A percentile compares a stretch with the other conserved stretches of the same genome.
These are phyloP conservation scores for Candida oleophila DNA, from an alignment of 805 yeast genomes.

Conservation along the genomic window DNA sequence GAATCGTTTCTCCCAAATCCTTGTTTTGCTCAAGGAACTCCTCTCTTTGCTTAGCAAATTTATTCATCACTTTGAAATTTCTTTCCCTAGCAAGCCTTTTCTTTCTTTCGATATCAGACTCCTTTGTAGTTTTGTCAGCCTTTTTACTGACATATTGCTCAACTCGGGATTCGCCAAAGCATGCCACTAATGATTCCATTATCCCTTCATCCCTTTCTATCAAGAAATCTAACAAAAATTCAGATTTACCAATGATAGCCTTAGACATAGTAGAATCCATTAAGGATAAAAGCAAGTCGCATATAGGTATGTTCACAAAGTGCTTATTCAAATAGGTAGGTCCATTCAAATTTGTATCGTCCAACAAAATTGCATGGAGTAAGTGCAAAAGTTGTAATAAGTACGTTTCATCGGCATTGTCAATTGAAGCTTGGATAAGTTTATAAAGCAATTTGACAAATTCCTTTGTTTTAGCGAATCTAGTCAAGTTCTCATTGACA, in stretches of 20 bases:
- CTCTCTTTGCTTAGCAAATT: constrained; percentile 55
- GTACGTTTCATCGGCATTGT: constrained; percentile 50
- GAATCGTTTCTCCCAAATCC: constrained; percentile 10
- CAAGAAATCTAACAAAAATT: constrained; percentile 50
- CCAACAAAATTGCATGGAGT: constrained; percentile 61
- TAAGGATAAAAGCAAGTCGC: constrained; percentile 54
- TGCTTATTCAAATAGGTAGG: constrained; percentile 37
- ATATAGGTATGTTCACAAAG: constrained; percentile 54
- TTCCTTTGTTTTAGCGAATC: constrained; percentile 47
- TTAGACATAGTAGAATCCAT: constrained; percentile 51
- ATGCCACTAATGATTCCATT: constrained; percentile 48
- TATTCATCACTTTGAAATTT: constrained; percentile 59
- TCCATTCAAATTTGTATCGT: constrained; percentile 47
- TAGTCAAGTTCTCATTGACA: constrained; percentile 43
- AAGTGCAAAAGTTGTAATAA: constrained; percentile 65
- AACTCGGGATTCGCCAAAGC: constrained; percentile 59
- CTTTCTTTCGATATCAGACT: constrained; percentile 54
- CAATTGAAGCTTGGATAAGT: constrained; percentile 53
- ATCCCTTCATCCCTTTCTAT: constrained; percentile 50
- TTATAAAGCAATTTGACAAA: constrained; percentile 61
- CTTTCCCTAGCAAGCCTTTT: constrained; percentile 61
- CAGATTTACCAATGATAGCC: constrained; percentile 53
- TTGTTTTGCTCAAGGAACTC: constrained; percentile 43
- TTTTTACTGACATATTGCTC: constrained; percentile 49
- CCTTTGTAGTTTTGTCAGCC: constrained; percentile 26